These are phyloP conservation scores for Falciphora oryzae DNA, from an alignment of 2,329 filamentous ascomycete species.

Conservation along the genomic window DNA sequence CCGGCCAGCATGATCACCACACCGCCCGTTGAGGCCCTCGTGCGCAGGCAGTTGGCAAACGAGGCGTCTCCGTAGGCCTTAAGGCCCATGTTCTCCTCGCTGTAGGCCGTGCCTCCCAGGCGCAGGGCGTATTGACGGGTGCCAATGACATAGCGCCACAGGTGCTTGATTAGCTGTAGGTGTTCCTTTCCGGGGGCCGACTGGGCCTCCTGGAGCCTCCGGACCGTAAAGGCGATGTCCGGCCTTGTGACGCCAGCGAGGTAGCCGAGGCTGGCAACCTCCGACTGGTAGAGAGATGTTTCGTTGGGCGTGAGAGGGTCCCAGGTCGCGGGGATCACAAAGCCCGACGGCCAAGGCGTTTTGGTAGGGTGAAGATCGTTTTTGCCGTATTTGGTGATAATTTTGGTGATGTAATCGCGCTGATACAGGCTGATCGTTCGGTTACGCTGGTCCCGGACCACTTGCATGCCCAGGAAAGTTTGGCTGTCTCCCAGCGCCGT, in stretches of 20 bases:
- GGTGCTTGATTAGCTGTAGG: not conserved
- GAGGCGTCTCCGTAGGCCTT: not conserved
- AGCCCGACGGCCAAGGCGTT: not conserved
- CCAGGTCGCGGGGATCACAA: not conserved
- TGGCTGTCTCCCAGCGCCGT: too few relatives aligned
- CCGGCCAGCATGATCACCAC: not conserved
- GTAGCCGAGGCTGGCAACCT: not conserved
- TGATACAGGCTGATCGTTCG: not conserved
- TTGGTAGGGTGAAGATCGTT: not conserved
- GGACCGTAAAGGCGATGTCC: not conserved
- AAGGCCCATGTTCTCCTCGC: not conserved
- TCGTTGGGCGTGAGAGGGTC: not conserved
- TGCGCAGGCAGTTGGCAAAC: not conserved
- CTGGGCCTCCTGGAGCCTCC: not conserved
- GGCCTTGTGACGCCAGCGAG: not conserved
- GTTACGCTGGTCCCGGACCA: not conserved
- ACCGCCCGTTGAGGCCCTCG: too few relatives aligned
- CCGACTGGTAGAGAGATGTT: not conserved
- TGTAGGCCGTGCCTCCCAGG: not conserved
- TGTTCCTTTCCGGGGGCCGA: not conserved
- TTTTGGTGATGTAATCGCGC: not conserved
- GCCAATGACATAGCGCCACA: not conserved
- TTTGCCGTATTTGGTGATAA: not conserved
- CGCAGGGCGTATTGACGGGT: not conserved
- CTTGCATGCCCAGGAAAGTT: not conserved